These are phyloP conservation scores for Calonectria fujianensis DNA, from an alignment of 2,329 filamentous ascomycete species.

Conservation along the genomic window DNA sequence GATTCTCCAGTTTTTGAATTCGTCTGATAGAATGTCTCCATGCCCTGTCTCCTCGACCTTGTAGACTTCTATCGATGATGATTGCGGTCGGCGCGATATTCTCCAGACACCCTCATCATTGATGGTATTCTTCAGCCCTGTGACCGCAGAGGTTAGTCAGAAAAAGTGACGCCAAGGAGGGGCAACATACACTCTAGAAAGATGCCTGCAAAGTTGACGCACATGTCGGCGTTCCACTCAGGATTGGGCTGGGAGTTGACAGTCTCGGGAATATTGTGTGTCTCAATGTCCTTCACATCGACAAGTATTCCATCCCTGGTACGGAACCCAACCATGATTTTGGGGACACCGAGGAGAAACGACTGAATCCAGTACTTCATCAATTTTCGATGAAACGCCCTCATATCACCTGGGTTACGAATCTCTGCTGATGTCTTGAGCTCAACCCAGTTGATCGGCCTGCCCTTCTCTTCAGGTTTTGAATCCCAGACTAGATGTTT, in stretches of 20 bases:
- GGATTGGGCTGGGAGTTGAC: conserved; percentile 80
- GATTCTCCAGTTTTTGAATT: conserved; percentile 85
- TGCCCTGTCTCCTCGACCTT: conserved; percentile 80
- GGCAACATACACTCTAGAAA: conserved; percentile 83
- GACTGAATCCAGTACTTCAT: conserved; percentile 98
- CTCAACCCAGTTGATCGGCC: conserved; percentile 93
- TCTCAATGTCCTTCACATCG: conserved; percentile 86
- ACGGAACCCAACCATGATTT: conserved; percentile 93
- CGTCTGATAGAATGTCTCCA: conserved; percentile 83
- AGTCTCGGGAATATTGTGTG: conserved; percentile 83
- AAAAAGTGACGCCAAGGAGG: not conserved
- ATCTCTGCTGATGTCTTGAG: conserved; percentile 92
- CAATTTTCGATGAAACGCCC: conserved; percentile 91
- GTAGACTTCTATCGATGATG: conserved; percentile 82
- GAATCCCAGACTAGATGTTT: conserved; percentile 82
- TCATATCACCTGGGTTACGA: conserved; percentile 78
- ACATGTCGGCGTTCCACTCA: conserved; percentile 93
- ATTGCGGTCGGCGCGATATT: conserved; percentile 80
- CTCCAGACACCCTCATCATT: conserved; percentile 87
- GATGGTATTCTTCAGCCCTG: conserved; percentile 78
- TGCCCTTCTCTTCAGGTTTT: conserved; percentile 79
- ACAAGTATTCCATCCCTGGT: conserved; percentile 82
- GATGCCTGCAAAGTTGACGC: conserved; percentile 89
- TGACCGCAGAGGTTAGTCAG: conserved; percentile 43
- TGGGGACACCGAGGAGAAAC: conserved; percentile 93